Evolutionary conservation across 2,329 filamentous ascomycete genomes (phyloP).

Genomic region (Metarhizium robertsii): DNA sequence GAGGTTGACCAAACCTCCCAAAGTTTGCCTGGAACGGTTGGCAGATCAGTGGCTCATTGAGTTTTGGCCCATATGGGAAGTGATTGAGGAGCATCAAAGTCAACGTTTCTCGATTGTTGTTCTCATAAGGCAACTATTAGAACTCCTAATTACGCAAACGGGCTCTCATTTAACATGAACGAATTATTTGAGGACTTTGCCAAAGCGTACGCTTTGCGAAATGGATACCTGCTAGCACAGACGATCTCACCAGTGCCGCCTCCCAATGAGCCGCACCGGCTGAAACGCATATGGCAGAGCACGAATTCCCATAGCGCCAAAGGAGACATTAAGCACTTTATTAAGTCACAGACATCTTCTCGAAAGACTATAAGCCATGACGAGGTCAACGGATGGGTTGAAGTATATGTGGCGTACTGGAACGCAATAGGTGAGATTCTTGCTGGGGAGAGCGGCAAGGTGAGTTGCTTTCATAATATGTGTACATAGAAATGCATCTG

Average conservation of each 20-base stretch:
- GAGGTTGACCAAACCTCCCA: neutral
- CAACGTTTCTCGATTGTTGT: neutral
- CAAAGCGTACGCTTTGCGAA: slow-evolving; percentile 51
- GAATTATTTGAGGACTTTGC: slow-evolving; percentile 65
- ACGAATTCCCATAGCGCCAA: slow-evolving; percentile 58
- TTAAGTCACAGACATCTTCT: slow-evolving; percentile 49
- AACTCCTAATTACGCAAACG: neutral
- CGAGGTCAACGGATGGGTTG: slow-evolving; percentile 74
- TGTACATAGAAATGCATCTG: neutral
- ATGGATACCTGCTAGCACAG: slow-evolving; percentile 65
- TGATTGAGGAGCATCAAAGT: neutral
- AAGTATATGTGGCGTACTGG: slow-evolving; percentile 79
- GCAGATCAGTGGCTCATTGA: too few relatives aligned
- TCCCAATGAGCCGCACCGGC: slow-evolving; percentile 49
- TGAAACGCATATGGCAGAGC: slow-evolving; percentile 62
- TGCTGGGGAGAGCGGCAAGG: slow-evolving; percentile 34
- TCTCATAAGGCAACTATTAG: neutral
- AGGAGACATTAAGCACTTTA: slow-evolving; percentile 63
- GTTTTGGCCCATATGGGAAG: neutral
- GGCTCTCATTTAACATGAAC: slow-evolving; percentile 47
- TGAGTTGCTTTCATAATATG: slow-evolving; percentile 11
- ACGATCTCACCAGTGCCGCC: slow-evolving; percentile 66
- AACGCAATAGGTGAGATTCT: slow-evolving; percentile 68
- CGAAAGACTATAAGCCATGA: slow-evolving; percentile 48
- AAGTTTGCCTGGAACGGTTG: neutral